Base-by-base conservation (phyloP, 192 early-diverging fungal species). In the Gamsiella multidivaricata region DNA sequence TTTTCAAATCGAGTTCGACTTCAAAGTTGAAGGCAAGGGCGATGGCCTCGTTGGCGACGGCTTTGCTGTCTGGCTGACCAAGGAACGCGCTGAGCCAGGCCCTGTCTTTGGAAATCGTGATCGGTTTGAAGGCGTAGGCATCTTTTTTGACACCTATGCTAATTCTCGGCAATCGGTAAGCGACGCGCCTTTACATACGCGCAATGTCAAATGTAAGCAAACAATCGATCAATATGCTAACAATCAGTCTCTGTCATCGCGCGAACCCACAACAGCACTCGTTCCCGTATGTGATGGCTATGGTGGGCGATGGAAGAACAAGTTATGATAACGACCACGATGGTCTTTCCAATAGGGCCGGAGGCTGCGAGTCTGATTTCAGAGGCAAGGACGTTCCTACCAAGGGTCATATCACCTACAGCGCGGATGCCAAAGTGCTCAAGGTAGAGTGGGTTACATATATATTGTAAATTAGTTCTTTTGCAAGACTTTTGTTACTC, bases 81-180 rank as follows among this genome's bases (percentile, higher is more conserved):
- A 88, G 62, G 89, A 97, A 42, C 85, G 91, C 41, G 83, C 76
- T 17, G 70, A 66, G 5, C 49, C 76, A 42, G 97, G 97, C 0
- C 91, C 93, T 31, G 95, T 97, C 45, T 97, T 97, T 89, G 97
- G 97, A 14, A 90, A 83, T 73, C 70, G 84, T 31, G 94, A 97
- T 76, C 79, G 90, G 50, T 98, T 98, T 80, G 88, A 88, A 33
- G 98, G 98, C 0, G 81, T 99, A 28, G 98, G 96, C 23, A 79
- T 99, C 58, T 95, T 98, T 70, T 97, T 99, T 73, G 98, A 98
- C 83, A 98, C 96, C 9, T 98, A 97, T 71, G 86, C 93, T 45
- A 98, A 98, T 75, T 83, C 90, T 58, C 79, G 90, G 61, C 73
- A 81, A 28, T 56, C 75, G 37, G 86, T 87, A 39, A n/a, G 32